phyloP scores from a whole-genome alignment of 306 rosid genomes.

The Urtica urens region DNA sequence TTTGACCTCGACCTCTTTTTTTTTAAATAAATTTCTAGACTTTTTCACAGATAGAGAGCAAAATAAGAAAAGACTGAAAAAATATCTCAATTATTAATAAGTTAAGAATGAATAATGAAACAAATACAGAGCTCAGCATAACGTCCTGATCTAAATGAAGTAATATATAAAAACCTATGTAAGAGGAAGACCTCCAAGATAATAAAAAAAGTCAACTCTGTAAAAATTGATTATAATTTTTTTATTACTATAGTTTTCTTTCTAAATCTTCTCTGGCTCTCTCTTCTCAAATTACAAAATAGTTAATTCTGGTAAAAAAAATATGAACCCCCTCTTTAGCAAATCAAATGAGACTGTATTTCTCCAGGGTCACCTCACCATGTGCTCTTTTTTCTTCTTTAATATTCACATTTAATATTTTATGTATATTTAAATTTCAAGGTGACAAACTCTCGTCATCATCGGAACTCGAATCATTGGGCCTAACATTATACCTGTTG shows the following conservation, averaged over 20 bases:
- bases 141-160: constrained; percentile 40
- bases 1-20: not conserved
- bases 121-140: constrained; percentile 39
- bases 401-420: constrained; percentile 21
- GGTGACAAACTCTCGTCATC: constrained; percentile 91
- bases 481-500: constrained; percentile 58
- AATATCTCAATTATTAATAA: constrained; percentile 28
- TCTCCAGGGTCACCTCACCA: constrained; percentile 18
- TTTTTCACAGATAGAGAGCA: not conserved
- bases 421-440: too few relatives aligned
- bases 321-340: too few relatives aligned
- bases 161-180: constrained; percentile 18
- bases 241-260: not conserved
- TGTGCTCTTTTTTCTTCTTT: too few relatives aligned
- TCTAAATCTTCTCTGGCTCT: constrained; percentile 13
- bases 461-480: constrained; percentile 68
- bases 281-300: constrained; percentile 5
- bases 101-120: constrained; percentile 26
- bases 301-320: constrained; percentile 1
- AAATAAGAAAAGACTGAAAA: not conserved
- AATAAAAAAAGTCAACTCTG: constrained; percentile 14
- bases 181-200: not conserved
- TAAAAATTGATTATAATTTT: not conserved
- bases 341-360: constrained; percentile 16
- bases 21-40: not conserved